Conservation (phyloP, 257 asterid genomes). For the Marsdenia floribunda region DNA sequence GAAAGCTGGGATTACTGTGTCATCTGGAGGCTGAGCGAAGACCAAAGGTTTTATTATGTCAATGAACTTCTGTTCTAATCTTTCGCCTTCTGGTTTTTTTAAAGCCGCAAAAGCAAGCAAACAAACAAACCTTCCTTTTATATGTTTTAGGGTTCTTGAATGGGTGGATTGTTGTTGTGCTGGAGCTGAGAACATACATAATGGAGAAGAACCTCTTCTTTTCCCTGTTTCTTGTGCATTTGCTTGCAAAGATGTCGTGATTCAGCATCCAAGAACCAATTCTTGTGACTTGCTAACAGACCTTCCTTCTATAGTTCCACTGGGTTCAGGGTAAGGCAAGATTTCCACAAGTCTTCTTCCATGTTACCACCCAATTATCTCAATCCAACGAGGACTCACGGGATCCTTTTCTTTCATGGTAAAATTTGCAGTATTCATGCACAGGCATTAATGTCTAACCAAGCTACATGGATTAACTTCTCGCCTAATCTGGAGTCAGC, state of each 20-base stretch:
- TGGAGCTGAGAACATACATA: slow-evolving; percentile 41
- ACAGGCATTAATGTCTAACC: slow-evolving; percentile 52
- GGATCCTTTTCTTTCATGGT: not conserved
- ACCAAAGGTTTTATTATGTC: slow-evolving; percentile 40
- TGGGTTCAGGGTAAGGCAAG: slow-evolving; percentile 56
- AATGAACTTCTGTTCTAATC: not conserved
- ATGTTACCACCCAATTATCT: not conserved
- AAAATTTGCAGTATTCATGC: slow-evolving; percentile 48
- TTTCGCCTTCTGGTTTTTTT: not conserved
- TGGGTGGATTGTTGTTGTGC: slow-evolving; percentile 81
- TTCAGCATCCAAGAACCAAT: slow-evolving; percentile 52
- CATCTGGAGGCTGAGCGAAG: slow-evolving; percentile 63
- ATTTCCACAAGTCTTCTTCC: not conserved
- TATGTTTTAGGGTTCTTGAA: slow-evolving; percentile 54
- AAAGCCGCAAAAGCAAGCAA: not conserved
- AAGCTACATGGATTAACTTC: slow-evolving; percentile 64
- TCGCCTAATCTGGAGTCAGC: slow-evolving; percentile 43
- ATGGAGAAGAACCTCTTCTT: slow-evolving; percentile 28
- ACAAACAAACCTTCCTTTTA: not conserved
- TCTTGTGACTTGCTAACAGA: slow-evolving; percentile 55
- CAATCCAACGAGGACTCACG: not conserved
- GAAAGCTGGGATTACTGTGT: slow-evolving; percentile 77
- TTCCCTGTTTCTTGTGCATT: slow-evolving; percentile 37
- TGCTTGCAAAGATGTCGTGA: slow-evolving; percentile 61
- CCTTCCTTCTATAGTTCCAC: slow-evolving; percentile 46